Conservation (phyloP, 2,329 filamentous ascomycete genomes). For the Stagonosporopsis cucurbitacearum region DNA sequence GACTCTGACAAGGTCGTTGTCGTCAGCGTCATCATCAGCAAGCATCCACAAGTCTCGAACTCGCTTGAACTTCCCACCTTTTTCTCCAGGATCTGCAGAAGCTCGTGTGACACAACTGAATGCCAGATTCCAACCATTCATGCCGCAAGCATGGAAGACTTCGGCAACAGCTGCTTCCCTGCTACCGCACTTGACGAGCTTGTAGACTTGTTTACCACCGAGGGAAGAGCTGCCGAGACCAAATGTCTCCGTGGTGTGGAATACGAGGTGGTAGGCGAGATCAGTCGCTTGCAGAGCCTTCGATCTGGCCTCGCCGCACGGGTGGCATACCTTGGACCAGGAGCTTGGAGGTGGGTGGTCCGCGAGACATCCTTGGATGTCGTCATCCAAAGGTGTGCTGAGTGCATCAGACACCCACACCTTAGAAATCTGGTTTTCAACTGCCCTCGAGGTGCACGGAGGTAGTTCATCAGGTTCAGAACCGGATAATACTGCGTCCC, state of each 20-base stretch:
- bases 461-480: conserved; percentile 20
- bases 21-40: conserved; percentile 25
- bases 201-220: conserved; percentile 37
- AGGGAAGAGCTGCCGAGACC: conserved; percentile 17
- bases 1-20: conserved; percentile 26
- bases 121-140: conserved; percentile 40
- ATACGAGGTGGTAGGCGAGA: conserved; percentile 34
- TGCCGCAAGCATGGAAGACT: conserved; percentile 37
- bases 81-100: conserved; percentile 32
- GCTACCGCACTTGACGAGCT: conserved; percentile 40
- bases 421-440: conserved; percentile 13
- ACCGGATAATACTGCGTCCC: conserved; percentile 3
- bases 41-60: conserved; percentile 38
- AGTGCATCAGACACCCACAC: conserved; percentile 42
- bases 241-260: conserved; percentile 30
- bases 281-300: conserved; percentile 30
- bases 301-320: conserved; percentile 37
- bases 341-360: conserved; percentile 24
- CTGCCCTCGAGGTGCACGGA: conserved; percentile 24
- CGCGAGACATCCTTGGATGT: conserved; percentile 34
- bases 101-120: conserved; percentile 42
- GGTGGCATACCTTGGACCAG: conserved; percentile 27
- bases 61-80: conserved; percentile 23
- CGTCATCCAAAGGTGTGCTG: conserved; percentile 37
- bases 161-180: conserved; percentile 40